Base-by-base conservation (phyloP, 2,329 filamentous ascomycete genomes). In the Fusarium torulosum region DNA sequence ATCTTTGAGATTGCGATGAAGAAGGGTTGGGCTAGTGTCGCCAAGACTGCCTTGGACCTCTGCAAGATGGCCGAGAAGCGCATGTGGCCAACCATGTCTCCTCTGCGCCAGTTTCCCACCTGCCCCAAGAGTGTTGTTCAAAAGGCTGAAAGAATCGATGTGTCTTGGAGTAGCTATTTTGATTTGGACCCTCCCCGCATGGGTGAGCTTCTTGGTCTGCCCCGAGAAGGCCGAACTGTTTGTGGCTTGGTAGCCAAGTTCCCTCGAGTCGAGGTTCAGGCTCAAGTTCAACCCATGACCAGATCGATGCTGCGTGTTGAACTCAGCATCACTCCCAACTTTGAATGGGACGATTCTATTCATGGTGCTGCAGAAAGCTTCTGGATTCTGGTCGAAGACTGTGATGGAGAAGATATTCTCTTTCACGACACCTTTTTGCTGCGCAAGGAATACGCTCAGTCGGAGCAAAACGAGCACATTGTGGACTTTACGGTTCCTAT, bases 31-130 rank as follows among this genome's bases (percentile, higher is more conserved):
- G 89, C 96, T 1, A 91, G 90, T 17, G 96, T 98, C 5, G 93
- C 96, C 10, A 97, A 96, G 81, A 93, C 91, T 65, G 94, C 96
- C 1, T 84, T 99, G 41, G 93, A 97, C 73, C 86, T 99, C 53
- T 99, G 96, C 82, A 99, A 99, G 82, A 98, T 97, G 93, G 96
- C 95, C 0, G 96, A 99, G 83, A 97, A 97, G 84, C 88, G 96
- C 49, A 99, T 99, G 96, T 99, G 96, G 96, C 94, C 95, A 15
- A 98, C 95, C 7, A 99, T 98, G 96, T 93, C 93, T 37, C 96
- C 96, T 13, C 84, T 99, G 31, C 89, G 96, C 53, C 96, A 99
- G 75, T 99, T 99, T 75, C 88, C 91, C 5, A 82, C 83, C 38
- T 97, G 94, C 75, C 89, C 94, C 4, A 85, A 89, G 40, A 95